Base-by-base conservation (phyloP, 2,329 filamentous ascomycete genomes). In the Aspergillus arachidicola region DNA sequence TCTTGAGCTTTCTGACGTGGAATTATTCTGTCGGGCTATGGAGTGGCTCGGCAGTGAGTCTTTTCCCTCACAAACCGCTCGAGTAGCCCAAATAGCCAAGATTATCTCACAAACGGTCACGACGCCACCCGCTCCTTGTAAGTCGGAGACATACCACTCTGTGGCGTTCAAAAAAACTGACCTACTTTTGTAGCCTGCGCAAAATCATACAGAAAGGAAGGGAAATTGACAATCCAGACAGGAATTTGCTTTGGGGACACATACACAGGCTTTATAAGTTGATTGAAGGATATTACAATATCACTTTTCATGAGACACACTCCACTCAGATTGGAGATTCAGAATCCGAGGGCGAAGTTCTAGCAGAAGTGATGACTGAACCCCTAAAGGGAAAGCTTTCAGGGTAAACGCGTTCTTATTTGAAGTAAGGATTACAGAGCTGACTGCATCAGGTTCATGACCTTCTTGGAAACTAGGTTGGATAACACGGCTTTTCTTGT, bases 341-440 rank as follows among this genome's bases (percentile, higher is more conserved):
- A 7, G 57, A 53, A 53, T 53, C 46, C 10, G 46, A 59, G 6
- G 57, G n/a, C n/a, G n/a, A n/a, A n/a, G n/a, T n/a, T n/a, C n/a
- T n/a, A n/a, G n/a, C n/a, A n/a, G n/a, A n/a, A n/a, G n/a, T n/a
- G n/a, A n/a, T n/a, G n/a, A n/a, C n/a, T n/a, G n/a, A n/a, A n/a
- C n/a, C n/a, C n/a, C n/a, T n/a, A n/a, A n/a, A n/a, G n/a, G n/a
- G n/a, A n/a, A n/a, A n/a, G n/a, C 46, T 59, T 7, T 6, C 16
- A 59, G 45, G 23, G 57, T 53, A 48, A 38, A 12, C 45, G 6
- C 9, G 11, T 41, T 11, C 34, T n/a, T 43, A n/a, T 41, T 30
- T 28, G 6, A 21, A 9, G 34, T 5, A 38, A 57, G 36, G 3
- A 38, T 14, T 28, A 43, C 10, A 57, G 14, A 3, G 12, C 41